Conservation (phyloP, 2,329 filamentous ascomycete genomes). For the Aspergillus arachidicola region DNA sequence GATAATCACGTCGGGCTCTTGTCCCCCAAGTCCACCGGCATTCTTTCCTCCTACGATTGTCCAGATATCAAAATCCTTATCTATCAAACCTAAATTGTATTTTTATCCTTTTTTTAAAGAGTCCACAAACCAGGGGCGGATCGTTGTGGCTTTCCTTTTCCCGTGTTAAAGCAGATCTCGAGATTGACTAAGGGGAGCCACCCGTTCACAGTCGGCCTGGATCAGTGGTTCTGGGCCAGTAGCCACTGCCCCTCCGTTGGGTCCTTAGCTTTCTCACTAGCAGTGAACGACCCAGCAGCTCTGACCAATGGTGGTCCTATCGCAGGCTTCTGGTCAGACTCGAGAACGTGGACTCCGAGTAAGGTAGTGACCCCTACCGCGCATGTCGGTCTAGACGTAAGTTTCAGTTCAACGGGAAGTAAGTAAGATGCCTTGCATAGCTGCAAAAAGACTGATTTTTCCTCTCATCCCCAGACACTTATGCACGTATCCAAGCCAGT, state of each 20-base stretch:
- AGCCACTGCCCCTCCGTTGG: background rate
- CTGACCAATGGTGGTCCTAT: background rate
- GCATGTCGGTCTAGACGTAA: background rate
- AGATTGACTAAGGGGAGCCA: background rate
- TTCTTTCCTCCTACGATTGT: background rate
- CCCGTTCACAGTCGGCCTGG: background rate
- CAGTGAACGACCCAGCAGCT: background rate
- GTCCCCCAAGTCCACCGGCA: background rate
- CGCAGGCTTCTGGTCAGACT: background rate
- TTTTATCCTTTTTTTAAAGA: background rate
- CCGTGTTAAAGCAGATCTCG: background rate
- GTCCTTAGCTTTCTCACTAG: background rate
- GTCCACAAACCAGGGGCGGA: background rate
- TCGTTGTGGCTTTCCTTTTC: background rate
- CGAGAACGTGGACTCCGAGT: background rate
- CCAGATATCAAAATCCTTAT: background rate
- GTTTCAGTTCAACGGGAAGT: background rate
- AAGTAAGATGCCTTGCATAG: background rate
- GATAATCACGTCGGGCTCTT: background rate
- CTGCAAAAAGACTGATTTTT: background rate
- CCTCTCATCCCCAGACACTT: background rate
- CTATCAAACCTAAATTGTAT: background rate
- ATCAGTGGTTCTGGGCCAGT: conserved; percentile 1
- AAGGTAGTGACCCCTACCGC: background rate
- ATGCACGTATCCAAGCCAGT: background rate